A percentile compares a stretch with the other conserved stretches of the same genome.
These are phyloP conservation scores for Penicillium egyptiacum DNA, from an alignment of 495 filamentous ascomycete genomes.

Conservation along the genomic window DNA sequence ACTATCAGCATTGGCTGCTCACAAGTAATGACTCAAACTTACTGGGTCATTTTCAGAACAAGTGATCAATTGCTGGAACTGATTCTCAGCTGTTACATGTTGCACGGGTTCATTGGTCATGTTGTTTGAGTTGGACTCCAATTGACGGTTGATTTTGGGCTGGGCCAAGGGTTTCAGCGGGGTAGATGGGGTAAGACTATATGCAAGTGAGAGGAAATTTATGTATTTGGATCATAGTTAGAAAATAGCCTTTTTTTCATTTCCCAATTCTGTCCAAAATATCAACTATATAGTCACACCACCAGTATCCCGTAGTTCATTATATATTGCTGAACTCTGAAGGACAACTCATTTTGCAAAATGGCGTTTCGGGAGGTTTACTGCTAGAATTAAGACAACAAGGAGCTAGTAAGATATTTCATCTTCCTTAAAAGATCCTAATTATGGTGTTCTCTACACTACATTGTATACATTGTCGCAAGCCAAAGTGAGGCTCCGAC, in stretches of 20 bases:
- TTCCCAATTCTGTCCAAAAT: neutral
- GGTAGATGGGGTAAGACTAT: slow-evolving; percentile 4
- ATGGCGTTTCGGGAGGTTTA: neutral
- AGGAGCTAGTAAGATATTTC: neutral
- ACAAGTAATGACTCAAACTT: slow-evolving; percentile 16
- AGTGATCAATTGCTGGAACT: slow-evolving; percentile 73
- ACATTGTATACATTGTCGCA: neutral
- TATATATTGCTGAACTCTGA: neutral
- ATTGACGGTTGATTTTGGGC: neutral
- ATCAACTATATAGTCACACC: too few species aligned
- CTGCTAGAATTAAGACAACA: neutral
- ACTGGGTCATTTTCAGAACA: slow-evolving; percentile 60
- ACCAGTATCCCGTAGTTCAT: too few species aligned
- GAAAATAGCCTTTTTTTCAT: neutral
- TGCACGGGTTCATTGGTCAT: slow-evolving; percentile 27
- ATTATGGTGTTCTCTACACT: neutral
- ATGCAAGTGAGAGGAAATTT: neutral
- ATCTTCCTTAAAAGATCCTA: neutral
- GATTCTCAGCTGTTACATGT: slow-evolving; percentile 49
- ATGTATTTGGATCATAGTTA: neutral
- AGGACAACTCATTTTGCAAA: neutral
- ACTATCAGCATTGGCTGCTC: slow-evolving; percentile 2
- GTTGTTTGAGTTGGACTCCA: neutral
- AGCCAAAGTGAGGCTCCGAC: slow-evolving; percentile 15
- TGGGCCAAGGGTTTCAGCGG: neutral